Evolutionary conservation across 2,329 filamentous ascomycete genomes (phyloP).

Genomic region (Neofusicoccum sp.): DNA sequence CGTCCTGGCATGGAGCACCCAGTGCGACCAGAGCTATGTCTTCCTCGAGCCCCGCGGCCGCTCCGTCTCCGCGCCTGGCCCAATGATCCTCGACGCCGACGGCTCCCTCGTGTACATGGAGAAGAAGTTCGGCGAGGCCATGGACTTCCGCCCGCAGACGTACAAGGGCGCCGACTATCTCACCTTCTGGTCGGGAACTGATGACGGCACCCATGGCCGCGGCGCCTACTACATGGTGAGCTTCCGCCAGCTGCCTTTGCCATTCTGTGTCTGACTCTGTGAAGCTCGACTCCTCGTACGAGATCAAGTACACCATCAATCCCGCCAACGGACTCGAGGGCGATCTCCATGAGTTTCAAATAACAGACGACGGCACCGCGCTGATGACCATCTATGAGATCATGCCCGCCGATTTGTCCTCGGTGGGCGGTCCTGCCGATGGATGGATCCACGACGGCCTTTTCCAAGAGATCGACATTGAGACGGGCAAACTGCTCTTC

Average conservation of each 20-base stretch:
- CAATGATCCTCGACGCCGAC: conserved; percentile 37
- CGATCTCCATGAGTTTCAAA: conserved; percentile 50
- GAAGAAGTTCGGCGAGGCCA: conserved; percentile 29
- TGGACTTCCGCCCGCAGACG: conserved; percentile 35
- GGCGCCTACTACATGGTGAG: conserved; percentile 39
- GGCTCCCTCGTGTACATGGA: conserved; percentile 39
- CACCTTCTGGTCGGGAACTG: conserved; percentile 42
- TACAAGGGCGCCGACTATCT: conserved; percentile 40
- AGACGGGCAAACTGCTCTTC: conserved; percentile 43
- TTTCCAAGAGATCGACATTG: conserved; percentile 49
- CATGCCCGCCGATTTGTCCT: conserved; percentile 42
- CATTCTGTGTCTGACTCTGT: background rate
- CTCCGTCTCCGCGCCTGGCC: conserved; percentile 28
- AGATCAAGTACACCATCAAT: conserved; percentile 19
- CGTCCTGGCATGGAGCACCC: conserved; percentile 22
- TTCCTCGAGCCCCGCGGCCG: conserved; percentile 24
- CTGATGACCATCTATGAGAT: conserved; percentile 48
- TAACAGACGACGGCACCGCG: conserved; percentile 48
- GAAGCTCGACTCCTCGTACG: conserved; percentile 24
- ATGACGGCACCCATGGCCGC: conserved; percentile 35
- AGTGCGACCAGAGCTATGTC: conserved; percentile 24
- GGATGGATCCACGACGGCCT: conserved; percentile 48
- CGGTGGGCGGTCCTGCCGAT: conserved; percentile 36
- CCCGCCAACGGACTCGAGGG: conserved; percentile 29
- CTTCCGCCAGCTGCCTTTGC: background rate